Evolutionary conservation across 176 grass and related monocot species (phyloP).

Genomic region (Raddia guianensis): DNA sequence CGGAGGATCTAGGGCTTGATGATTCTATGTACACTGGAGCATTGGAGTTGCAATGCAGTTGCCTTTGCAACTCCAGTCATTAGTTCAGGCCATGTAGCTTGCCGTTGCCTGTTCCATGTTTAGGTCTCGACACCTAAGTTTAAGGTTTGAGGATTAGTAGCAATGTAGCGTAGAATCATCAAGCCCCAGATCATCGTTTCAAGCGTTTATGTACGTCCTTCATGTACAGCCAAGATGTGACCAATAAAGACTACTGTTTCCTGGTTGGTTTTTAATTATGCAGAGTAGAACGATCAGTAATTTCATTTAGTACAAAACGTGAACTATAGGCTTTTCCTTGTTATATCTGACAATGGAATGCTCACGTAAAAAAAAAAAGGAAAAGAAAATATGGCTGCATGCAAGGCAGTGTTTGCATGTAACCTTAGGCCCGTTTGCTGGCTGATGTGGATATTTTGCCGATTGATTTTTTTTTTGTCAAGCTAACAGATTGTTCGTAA

Average conservation of each 20-base stretch:
- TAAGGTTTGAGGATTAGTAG: conserved; percentile 23
- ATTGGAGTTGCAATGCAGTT: conserved; percentile 27
- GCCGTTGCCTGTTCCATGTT: neutral
- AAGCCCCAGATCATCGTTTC: neutral
- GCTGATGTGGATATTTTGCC: too few species aligned
- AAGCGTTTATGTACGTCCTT: neutral
- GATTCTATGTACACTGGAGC: neutral
- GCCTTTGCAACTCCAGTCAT: neutral
- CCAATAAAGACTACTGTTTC: neutral
- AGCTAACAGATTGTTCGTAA: too few species aligned
- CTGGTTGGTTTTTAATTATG: neutral
- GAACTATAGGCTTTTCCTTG: neutral
- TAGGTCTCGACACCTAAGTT: neutral
- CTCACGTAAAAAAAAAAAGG: neutral
- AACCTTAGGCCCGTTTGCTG: too few species aligned
- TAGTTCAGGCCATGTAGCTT: neutral
- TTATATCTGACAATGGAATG: neutral
- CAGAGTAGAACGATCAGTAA: neutral
- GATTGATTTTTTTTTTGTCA: too few species aligned
- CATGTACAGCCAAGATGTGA: conserved; percentile 37
- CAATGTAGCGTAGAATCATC: neutral
- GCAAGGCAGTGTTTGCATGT: neutral
- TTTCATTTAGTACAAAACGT: neutral
- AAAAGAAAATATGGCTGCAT: neutral
- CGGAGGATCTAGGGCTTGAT: too few species aligned